These are phyloP conservation scores for Mortierella sp. DNA, from an alignment of 371 early-diverging fungal genomes.

Conservation along the genomic window DNA sequence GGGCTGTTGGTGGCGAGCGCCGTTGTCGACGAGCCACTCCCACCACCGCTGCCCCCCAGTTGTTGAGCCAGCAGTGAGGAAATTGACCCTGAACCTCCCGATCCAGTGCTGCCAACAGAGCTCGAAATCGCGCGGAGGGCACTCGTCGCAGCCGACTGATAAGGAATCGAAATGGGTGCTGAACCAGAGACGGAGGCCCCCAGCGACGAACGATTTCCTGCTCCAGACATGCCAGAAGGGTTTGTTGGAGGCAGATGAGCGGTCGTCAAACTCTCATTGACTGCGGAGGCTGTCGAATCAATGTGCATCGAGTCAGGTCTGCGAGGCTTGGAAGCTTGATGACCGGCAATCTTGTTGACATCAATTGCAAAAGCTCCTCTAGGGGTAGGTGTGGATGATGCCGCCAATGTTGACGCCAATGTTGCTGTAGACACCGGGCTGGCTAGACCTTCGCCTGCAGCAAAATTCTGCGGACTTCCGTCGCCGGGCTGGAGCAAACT, in stretches of 20 bases:
- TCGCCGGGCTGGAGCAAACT: constrained; percentile 15
- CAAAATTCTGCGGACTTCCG: background rate
- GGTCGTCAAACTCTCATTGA: background rate
- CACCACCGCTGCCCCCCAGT: constrained; percentile 16
- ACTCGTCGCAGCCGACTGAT: constrained; percentile 51
- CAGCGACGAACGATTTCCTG: constrained; percentile 22
- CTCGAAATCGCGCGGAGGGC: constrained; percentile 51
- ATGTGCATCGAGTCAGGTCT: background rate
- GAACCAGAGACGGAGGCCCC: constrained; percentile 21
- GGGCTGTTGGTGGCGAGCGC: constrained; percentile 45
- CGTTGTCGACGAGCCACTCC: constrained; percentile 12
- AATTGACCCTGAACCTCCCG: constrained; percentile 47
- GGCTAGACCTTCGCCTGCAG: constrained; percentile 2
- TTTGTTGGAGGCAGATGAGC: constrained; percentile 29
- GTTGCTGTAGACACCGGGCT: background rate
- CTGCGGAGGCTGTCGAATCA: constrained; percentile 11
- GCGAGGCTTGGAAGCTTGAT: constrained; percentile 7
- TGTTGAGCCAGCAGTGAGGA: constrained; percentile 39
- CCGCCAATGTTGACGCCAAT: background rate
- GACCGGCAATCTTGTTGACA: background rate
- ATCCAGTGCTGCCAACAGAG: constrained; percentile 57
- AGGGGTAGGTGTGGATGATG: background rate
- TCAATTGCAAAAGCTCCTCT: background rate
- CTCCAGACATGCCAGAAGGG: constrained; percentile 3
- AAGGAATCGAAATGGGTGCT: constrained; percentile 48